Base-by-base conservation (phyloP, 352 stramenopile genomes). In the Phytophthora sp. region DNA sequence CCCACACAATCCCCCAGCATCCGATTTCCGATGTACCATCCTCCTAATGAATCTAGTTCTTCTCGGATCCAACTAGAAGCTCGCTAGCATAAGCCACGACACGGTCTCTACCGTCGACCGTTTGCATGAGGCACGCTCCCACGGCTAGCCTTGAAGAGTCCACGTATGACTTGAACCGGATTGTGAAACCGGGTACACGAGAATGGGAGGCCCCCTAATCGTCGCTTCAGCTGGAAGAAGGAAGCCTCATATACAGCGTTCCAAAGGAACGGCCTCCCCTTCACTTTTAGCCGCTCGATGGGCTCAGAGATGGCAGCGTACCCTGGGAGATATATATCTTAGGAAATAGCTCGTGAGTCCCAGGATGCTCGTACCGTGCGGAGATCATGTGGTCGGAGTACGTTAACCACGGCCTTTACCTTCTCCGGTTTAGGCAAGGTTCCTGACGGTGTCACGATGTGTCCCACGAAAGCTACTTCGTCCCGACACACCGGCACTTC, bases 1-100 rank as follows among this genome's bases (percentile, higher is more conserved):
- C 21, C 51, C 51, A 58, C 2, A 58, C 33, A 7, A 50, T 23
- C 6, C 35, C 23, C 36, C 36, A 58, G 29, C 35, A 58, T 16
- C 49, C 51, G 2, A 58, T 49, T 9, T 58, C 36, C 2, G 24
- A 58, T 1, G 33, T 49, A 1, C 36, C 36, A 9, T 58, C 51
- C 18, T 58, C 12, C 20, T 58, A 49, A 1, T 4, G 31, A 12
- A 36, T 49, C 41, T 23, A 49, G 7, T 49, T 29, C 11, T 30
- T 30, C 11, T 49, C 15, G 3, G 41, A 49, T 3, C 41, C 7
- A 38, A 29, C 36, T 18, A 55, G 9, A 2, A 30, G 6, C 20
- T 44, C 44, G 29, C 47, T 44, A 3, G 47, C 29, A 4, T 55
- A 55, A 2, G 47, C 47, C n/a, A 55, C 29, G 5, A 44, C 4